Evolutionary conservation across 495 filamentous ascomycete genomes (phyloP).

Genomic region (Hyaloscypha variabilis): DNA sequence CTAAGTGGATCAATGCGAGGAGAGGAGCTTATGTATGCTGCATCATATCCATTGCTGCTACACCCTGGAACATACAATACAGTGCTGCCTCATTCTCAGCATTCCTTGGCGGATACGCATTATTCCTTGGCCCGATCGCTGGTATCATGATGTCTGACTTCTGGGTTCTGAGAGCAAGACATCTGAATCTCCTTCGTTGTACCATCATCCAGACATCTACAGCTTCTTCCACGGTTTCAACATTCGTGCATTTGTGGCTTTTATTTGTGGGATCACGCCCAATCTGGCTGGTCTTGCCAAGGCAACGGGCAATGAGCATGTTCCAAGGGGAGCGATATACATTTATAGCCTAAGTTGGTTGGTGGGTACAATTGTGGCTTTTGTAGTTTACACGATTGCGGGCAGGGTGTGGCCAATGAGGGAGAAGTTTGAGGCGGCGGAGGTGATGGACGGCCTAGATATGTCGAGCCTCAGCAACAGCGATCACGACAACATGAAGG

Average conservation of each 20-base stretch:
- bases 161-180: slow-evolving; percentile 16
- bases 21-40: slow-evolving; percentile 42
- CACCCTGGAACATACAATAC: slow-evolving; percentile 54
- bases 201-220: slow-evolving; percentile 16
- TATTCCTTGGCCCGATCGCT: slow-evolving; percentile 50
- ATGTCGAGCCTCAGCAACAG: slow-evolving; percentile 7
- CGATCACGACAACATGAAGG: slow-evolving; percentile 11
- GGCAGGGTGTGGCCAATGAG: slow-evolving; percentile 22
- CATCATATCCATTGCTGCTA: slow-evolving; percentile 38
- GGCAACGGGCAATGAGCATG: slow-evolving; percentile 14
- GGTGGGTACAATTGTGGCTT: slow-evolving; percentile 18
- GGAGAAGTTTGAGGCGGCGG: slow-evolving; percentile 13
- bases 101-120: slow-evolving; percentile 48
- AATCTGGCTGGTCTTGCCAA: slow-evolving; percentile 17
- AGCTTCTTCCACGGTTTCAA: slow-evolving; percentile 15
- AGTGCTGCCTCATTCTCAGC: slow-evolving; percentile 44
- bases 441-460: slow-evolving; percentile 20
- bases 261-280: slow-evolving; percentile 5
- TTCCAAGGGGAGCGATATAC: slow-evolving; percentile 20
- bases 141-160: slow-evolving; percentile 50
- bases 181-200: slow-evolving; percentile 19
- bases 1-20: slow-evolving; percentile 45
- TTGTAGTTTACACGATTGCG: slow-evolving; percentile 13
- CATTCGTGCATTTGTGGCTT: slow-evolving; percentile 13
- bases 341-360: slow-evolving; percentile 25